Evolutionary conservation across 139 green algal genomes (phyloP).

Genomic region (Auxenochlorella protothecoides): DNA sequence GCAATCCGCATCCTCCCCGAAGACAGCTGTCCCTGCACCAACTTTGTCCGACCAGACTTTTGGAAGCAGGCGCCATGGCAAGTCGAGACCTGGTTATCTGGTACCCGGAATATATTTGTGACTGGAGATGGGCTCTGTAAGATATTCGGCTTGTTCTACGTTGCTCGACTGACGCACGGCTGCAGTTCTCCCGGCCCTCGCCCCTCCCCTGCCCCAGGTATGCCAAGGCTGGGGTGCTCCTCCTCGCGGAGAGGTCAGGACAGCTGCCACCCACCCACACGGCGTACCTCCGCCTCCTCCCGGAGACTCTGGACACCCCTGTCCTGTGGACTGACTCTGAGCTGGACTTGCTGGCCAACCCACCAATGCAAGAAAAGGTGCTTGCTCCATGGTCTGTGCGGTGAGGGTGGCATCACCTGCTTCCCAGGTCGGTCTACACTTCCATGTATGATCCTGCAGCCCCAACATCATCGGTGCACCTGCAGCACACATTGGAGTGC

Average conservation of each 20-base stretch:
- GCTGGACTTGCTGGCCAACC: conserved; percentile 56
- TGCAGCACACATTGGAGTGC: not conserved
- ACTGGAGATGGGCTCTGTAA: not conserved
- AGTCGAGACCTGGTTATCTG: not conserved
- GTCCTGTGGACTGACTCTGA: conserved; percentile 49
- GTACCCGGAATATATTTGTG: not conserved
- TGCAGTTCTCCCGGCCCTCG: not conserved
- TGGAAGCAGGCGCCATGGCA: conserved; percentile 43
- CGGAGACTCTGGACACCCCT: conserved; percentile 41
- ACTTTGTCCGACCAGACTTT: conserved; percentile 26
- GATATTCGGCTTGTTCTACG: not conserved
- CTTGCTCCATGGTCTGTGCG: not conserved
- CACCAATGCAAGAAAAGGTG: conserved; percentile 38
- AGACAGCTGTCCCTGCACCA: conserved; percentile 38
- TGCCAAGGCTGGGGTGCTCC: conserved; percentile 55
- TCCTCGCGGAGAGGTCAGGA: conserved; percentile 49
- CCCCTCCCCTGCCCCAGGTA: conserved; percentile 19
- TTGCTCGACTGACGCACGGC: not conserved
- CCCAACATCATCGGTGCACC: not conserved
- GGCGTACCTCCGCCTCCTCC: conserved; percentile 58
- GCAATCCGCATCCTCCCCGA: conserved; percentile 18
- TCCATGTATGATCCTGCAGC: no score
- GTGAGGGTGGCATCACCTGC: not conserved
- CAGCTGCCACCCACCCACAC: conserved; percentile 26
- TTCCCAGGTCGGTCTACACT: not conserved